Evolutionary conservation across 1,284 basidiomycete species (phyloP).

Genomic region (Puccinia sorghi): DNA sequence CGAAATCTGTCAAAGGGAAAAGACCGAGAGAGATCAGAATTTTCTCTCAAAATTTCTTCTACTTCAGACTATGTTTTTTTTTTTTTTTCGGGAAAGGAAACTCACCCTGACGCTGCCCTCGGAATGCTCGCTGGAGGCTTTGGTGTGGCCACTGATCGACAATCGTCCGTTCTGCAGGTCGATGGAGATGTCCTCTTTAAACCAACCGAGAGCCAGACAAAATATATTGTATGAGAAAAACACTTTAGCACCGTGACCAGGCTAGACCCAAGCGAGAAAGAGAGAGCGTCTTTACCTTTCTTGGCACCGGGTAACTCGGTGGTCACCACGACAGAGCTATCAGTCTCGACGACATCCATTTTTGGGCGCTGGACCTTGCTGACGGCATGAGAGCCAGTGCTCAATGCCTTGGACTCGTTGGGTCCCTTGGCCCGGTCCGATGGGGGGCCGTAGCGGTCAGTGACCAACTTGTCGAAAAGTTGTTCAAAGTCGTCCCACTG

Average conservation of each 20-base stretch:
- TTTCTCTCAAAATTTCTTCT: too few relatives aligned
- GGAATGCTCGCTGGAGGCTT: slow-evolving; percentile 37
- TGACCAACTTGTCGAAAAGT: slow-evolving; percentile 43
- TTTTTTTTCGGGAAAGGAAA: background rate
- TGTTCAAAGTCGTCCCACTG: slow-evolving; percentile 48
- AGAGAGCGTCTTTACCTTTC: slow-evolving; percentile 10
- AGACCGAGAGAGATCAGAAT: background rate
- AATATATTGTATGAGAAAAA: background rate
- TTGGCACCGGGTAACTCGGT: slow-evolving; percentile 41
- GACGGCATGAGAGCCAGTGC: slow-evolving; percentile 14
- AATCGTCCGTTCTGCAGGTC: slow-evolving; percentile 41
- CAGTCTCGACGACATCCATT: slow-evolving; percentile 41
- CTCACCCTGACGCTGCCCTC: slow-evolving; percentile 41
- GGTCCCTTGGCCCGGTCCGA: background rate
- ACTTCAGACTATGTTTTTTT: too few relatives aligned
- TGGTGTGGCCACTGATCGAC: slow-evolving; percentile 32
- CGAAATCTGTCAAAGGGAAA: slow-evolving; percentile 26
- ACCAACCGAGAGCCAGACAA: background rate
- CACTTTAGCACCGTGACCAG: too few relatives aligned
- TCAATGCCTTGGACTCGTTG: slow-evolving; percentile 16
- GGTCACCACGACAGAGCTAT: slow-evolving; percentile 21
- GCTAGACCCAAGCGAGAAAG: too few relatives aligned
- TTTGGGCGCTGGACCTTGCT: slow-evolving; percentile 26
- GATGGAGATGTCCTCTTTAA: slow-evolving; percentile 47
- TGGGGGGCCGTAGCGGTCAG: slow-evolving; percentile 43